Base-by-base conservation (phyloP, 1,284 basidiomycete species). In the Cronartium quercuum region DNA sequence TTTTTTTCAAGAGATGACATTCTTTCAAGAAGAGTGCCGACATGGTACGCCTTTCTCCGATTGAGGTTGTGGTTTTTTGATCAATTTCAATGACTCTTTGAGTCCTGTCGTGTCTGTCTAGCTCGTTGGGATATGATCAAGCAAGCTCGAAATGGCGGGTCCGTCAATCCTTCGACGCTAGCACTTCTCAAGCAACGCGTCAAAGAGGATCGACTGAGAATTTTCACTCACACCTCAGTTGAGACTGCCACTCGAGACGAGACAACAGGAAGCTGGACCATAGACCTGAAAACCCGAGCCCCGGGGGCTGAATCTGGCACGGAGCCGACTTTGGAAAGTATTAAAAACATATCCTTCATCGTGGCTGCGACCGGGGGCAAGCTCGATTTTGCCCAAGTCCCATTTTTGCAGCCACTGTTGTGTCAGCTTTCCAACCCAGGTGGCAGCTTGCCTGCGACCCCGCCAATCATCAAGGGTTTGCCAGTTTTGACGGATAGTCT, bases 11-110 rank as follows among this genome's bases (percentile, higher is more conserved):
- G 67, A 75, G 29, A 75, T 75, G 71, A 66, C 64, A 35, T 75
- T 75, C 42, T 75, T 64, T 64, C 71, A 75, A 62, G 71, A 75
- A 60, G 58, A 66, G 66, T 75, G 71, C 67, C 65, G 40, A 37
- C 51, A 66, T 57, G 65, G 71, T 75, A 57, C 66, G 64, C 29
- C n/a, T 29, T 29, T 6, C 29, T 34, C n/a, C n/a, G n/a, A n/a
- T n/a, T n/a, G n/a, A n/a, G 13, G 7, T 57, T 21, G 12, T 37
- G 40, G n/a, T 51, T 51, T 24, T 51, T 55, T 67, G 6, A 6
- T 18, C 21, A 10, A 10, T 13, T 60, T 60, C 10, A 9, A 18
- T 60, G 24, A 24, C 15, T 12, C 9, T 24, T 12, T 18, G 29
- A 60, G 57, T 4, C 9, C 42, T 57, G 34, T 41, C 35, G 34